Base-by-base conservation (phyloP, 2,329 filamentous ascomycete species). In the Myriosclerotinia scirpicola region DNA sequence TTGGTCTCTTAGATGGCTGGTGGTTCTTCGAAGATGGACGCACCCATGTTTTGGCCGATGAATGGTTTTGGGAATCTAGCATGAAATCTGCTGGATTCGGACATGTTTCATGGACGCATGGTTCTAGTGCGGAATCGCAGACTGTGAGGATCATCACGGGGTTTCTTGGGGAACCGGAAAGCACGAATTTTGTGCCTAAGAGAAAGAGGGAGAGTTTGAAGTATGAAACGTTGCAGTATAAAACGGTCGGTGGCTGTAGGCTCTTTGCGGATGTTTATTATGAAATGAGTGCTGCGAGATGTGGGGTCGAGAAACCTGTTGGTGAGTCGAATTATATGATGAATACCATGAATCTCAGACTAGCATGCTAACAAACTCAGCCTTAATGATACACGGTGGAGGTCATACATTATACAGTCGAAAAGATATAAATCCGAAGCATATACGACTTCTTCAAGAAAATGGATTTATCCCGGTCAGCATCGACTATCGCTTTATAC, bases 401-500 rank as follows among this genome's bases (percentile, higher is more conserved):
- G 17, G 12, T 46, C 44, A 46, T 20, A n/a, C 44, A 17, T 46
- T 46, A 17, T 46, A 46, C 44, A 46, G 44, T 8, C 44, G 44
- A 46, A n/a, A 46, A 46, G 44, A 46, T 46, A 8, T 46, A 5
- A n/a, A n/a, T 7, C 44, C 44, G 17, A 46, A 46, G 17, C 44
- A 46, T 7, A 46, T 46, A 46, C 44, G 17, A 20, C 44, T 46
- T 46, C 17, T 46, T 46, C 44, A n/a, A 46, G 44, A n/a, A n/a
- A 46, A 46, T 46, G 44, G 44, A n/a, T 8, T 46, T 46, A 20
- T 46, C 44, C 15, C 44, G 20, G 17, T 46, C 17, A 46, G 17
- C 6, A 65, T 84, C 1, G 82, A 84, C 70, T 82, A 84, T 67
- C 75, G 82, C 0, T 77, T 85, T 1, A 84, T 82, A 65, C 83